Evolutionary conservation across 1,284 basidiomycete species (phyloP).

Genomic region (Ceratobasidium sp.): DNA sequence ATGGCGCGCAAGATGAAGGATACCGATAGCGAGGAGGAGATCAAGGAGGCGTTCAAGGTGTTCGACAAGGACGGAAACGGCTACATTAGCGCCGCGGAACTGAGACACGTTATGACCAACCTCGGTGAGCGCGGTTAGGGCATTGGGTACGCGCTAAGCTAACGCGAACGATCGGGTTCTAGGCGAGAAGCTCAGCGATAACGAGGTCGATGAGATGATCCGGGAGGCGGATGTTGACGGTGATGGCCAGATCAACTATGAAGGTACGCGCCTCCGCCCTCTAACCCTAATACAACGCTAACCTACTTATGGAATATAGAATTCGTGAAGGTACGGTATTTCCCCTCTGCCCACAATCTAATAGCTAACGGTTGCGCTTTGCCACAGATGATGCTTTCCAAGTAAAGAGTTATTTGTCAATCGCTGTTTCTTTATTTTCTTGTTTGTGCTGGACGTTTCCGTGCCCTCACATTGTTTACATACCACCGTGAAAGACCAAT

Average conservation of each 20-base stretch:
- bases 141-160: slow-evolving; percentile 47
- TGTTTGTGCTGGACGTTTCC: slow-evolving; percentile 41
- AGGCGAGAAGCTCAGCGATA: slow-evolving; percentile 94
- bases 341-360: slow-evolving; percentile 39
- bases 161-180: slow-evolving; percentile 52
- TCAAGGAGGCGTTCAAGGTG: slow-evolving; percentile 76
- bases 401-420: slow-evolving; percentile 55
- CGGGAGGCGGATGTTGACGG: slow-evolving; percentile 97
- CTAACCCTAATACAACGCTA: background rate
- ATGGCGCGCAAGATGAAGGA: slow-evolving; percentile 96
- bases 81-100: slow-evolving; percentile 73
- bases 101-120: slow-evolving; percentile 94
- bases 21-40: slow-evolving; percentile 83
- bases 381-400: slow-evolving; percentile 70
- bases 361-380: slow-evolving; percentile 44
- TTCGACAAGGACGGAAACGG: slow-evolving; percentile 77
- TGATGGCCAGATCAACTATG: slow-evolving; percentile 90
- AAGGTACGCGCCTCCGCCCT: slow-evolving; percentile 65
- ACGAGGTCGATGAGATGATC: slow-evolving; percentile 98
- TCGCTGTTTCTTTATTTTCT: slow-evolving; percentile 19
- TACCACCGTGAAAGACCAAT: slow-evolving; percentile 15
- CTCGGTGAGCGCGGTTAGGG: slow-evolving; percentile 71
- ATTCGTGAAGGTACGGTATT: slow-evolving; percentile 72
- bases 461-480: slow-evolving; percentile 24
- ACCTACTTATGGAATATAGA: slow-evolving; percentile 60